Percentiles rank a stretch among this genome's conserved stretches.
Evolutionary conservation across 331 rosid genomes (phyloP).

Genomic region (Prunus yedoensis): DNA sequence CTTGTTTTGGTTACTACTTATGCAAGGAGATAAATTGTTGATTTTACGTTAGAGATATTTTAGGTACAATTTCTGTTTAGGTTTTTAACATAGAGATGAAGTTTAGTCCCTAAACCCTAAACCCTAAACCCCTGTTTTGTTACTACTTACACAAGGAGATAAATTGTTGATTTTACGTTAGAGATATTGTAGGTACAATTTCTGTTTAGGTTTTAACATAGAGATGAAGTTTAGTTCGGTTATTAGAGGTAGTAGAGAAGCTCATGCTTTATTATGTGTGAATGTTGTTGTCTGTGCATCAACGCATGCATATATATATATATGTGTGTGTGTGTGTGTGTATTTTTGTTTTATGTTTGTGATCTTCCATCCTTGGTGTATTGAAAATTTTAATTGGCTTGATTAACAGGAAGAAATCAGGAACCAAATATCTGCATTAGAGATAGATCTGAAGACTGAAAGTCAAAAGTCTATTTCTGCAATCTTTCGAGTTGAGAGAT

Average conservation of each 20-base stretch:
- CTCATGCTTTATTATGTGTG: background rate
- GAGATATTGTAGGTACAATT: background rate
- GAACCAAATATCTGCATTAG: slow-evolving; percentile 57
- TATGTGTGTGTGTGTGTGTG: too few relatives aligned
- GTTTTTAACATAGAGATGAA: background rate
- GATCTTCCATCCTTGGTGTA: slow-evolving; percentile 1
- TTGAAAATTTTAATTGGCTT: slow-evolving; percentile 14
- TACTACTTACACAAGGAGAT: background rate
- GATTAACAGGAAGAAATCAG: slow-evolving; percentile 76
- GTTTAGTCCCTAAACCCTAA: too few relatives aligned
- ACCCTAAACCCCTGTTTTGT: background rate
- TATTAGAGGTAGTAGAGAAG: background rate
- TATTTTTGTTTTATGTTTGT: background rate
- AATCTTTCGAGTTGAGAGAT: slow-evolving; percentile 56
- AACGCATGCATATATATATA: background rate
- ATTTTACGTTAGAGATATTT: too few relatives aligned
- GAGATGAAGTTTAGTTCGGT: background rate
- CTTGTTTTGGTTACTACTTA: background rate
- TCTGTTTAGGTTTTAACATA: background rate
- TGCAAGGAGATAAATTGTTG: background rate
- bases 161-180: background rate
- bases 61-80: background rate
- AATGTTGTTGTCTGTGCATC: background rate
- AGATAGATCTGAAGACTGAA: slow-evolving; percentile 53
- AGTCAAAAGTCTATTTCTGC: slow-evolving; percentile 54